Evolutionary conservation across 805 yeast species (phyloP).

Genomic region (Yarrowia deformans): DNA sequence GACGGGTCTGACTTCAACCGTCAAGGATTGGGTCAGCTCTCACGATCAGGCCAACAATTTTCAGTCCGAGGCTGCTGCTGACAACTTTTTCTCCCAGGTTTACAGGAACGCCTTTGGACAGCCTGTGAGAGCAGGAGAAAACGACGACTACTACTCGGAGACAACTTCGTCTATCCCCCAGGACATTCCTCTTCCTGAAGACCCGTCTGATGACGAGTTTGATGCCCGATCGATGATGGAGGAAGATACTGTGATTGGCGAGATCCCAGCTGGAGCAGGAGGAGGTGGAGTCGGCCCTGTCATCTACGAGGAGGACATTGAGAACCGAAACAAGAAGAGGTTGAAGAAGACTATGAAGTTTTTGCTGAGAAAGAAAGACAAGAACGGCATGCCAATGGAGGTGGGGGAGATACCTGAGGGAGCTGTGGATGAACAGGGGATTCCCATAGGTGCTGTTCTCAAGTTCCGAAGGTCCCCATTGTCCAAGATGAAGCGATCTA

Average conservation of each 20-base stretch:
- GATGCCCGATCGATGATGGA: slow-evolving; percentile 25
- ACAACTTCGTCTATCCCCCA: background rate
- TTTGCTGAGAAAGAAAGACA: slow-evolving; percentile 19
- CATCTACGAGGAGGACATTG: slow-evolving; percentile 37
- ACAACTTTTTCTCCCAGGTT: slow-evolving; percentile 29
- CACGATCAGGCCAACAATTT: background rate
- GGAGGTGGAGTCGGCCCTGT: background rate
- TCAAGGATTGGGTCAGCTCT: slow-evolving; percentile 29
- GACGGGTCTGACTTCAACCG: slow-evolving; percentile 23
- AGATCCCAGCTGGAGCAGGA: background rate
- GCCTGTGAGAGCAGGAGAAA: background rate
- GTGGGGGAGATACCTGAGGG: background rate
- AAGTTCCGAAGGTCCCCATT: slow-evolving; percentile 27
- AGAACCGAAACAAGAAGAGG: slow-evolving; percentile 37
- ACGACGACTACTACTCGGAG: background rate
- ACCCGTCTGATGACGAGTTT: slow-evolving; percentile 23
- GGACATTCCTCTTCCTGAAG: slow-evolving; percentile 26
- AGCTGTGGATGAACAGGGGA: background rate
- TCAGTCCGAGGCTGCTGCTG: slow-evolving; percentile 5
- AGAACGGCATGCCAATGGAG: background rate
- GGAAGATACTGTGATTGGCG: slow-evolving; percentile 20
- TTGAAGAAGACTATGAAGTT: slow-evolving; percentile 42
- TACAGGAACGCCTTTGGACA: slow-evolving; percentile 27
- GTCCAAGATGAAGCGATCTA: background rate
- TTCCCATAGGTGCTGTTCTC: slow-evolving; percentile 13